Base-by-base conservation (phyloP, 768 basidiomycete genomes). In the Stropharia rugosoannulata region DNA sequence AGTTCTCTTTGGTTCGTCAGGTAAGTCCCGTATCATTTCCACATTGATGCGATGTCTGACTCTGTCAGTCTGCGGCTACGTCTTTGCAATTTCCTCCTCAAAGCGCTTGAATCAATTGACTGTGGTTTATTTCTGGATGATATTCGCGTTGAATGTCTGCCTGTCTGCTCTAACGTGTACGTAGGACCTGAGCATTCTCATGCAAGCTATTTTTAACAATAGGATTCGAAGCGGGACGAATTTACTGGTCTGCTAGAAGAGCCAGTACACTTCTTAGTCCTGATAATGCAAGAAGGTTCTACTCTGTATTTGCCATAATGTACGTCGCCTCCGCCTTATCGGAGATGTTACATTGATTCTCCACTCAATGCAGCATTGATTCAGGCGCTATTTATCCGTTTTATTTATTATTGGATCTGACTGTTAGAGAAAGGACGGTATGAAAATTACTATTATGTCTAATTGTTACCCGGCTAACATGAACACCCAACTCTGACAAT, bases 141-240 rank as follows among this genome's bases (percentile, higher is more conserved):
- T 57, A 18, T 61, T 68, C 48, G 56, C 54, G 15, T 38, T 66
- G 4, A 66, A 60, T 43, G 41, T 50, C 32, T 59, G 54, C 38
- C 46, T 68, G 42, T 59, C 65, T n/a, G 35, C 56, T 6, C 41
- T 64, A n/a, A 65, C 61, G 49, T 60, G 65, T 66, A 46, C 19
- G 58, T 42, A 5, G 29, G 5, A 32, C 29, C 42, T 43, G 13
- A 1, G 16, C 19, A 7, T 25, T 15, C 42, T 3, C 22, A 32
- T 6, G 35, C 25, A 40, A 6, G 35, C 40, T 36, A 9, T 18
- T 15, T 3, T 55, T 19, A 4, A 37, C 9, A 22, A 39, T 19
- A 12, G 2, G 11, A 7, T 3, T 7, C 29, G 10, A n/a, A 66
- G 64, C 54, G 16, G 61, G 57, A 7, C 56, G 49, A 54, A 56